Evolutionary conservation across 108 stramenopile genomes (phyloP), one percentile per base, ranked within the genome.

Genomic region (Nitzschia sp.): DNA sequence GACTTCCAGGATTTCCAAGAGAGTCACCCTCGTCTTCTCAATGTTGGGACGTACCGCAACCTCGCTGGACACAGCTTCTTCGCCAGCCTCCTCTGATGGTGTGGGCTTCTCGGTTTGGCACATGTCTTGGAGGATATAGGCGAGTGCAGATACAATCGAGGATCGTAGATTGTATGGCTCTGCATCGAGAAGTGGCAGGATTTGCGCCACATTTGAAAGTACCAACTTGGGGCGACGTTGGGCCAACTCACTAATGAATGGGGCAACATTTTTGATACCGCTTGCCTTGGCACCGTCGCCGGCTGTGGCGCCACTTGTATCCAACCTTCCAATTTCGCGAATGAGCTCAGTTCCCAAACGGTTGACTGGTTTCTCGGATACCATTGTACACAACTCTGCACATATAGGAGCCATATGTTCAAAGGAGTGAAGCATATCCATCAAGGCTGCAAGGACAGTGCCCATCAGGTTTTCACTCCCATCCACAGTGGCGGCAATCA

Each of bases 371-470:
- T 34, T 41, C 25, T 81, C 75, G 8, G 80, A 69, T 7, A 85
- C 85, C 51, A 86, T 77, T 51, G 64, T 54, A 51, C 93, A 94
- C 24, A 94, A 53, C 63, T 91, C 86, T 1, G 86, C 90, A 57
- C 80, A 84, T 9, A 91, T 51, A 7, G 82, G 57, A 41, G 93
- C 83, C 76, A 91, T 83, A 69, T 92, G 89, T 63, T 95, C 94
- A 65, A 76, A 90, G 0, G 91, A 88, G 64, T 90, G 87, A 73
- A 95, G 70, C 39, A 95, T 68, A 70, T 95, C 94, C 71, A 95
- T 84, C 61, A 95, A 69, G 15, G 87, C 87, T 19, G 93, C 86
- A 34, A 90, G 76, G 38, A 92, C 74, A 19, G 89, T 89, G 24
- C 77, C 80, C 65, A 87, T 37, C 10, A 84, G 57, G 53, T 52